Evolutionary conservation across 2,329 filamentous ascomycete genomes (phyloP).

Genomic region (Talaromyces amestolkiae): DNA sequence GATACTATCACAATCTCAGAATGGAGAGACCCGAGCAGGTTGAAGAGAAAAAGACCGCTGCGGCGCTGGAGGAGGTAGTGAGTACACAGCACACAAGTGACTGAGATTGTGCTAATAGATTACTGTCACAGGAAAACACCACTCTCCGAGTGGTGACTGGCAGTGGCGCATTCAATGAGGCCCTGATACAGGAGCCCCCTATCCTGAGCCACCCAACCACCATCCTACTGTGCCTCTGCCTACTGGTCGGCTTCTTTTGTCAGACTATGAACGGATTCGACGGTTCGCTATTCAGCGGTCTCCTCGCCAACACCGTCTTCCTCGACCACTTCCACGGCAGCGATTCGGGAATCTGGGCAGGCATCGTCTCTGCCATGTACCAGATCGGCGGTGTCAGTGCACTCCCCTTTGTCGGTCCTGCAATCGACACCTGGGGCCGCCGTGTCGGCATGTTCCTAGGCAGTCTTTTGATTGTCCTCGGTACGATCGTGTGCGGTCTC

Average conservation of each 20-base stretch:
- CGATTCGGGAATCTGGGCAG: slow-evolving; percentile 45
- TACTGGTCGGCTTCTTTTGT: slow-evolving; percentile 40
- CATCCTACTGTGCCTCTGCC: slow-evolving; percentile 8
- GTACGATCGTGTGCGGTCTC: slow-evolving; percentile 48
- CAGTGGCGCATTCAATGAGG: slow-evolving; percentile 14
- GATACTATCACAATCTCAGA: not conserved
- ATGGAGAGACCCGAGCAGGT: not conserved
- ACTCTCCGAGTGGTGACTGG: slow-evolving; percentile 8
- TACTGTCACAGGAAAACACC: slow-evolving; percentile 3
- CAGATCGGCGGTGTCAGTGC: slow-evolving; percentile 48
- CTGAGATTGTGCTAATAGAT: not conserved
- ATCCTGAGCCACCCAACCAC: slow-evolving; percentile 6
- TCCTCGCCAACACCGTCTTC: slow-evolving; percentile 50
- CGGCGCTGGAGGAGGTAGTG: not conserved
- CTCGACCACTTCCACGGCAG: slow-evolving; percentile 43
- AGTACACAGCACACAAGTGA: not conserved
- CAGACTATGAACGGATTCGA: slow-evolving; percentile 60
- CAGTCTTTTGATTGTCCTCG: slow-evolving; percentile 52
- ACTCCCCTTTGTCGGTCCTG: slow-evolving; percentile 48
- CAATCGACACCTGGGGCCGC: slow-evolving; percentile 51
- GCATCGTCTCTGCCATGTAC: slow-evolving; percentile 48
- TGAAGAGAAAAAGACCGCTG: not conserved
- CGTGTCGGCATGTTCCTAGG: slow-evolving; percentile 58
- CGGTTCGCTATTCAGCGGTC: slow-evolving; percentile 55
- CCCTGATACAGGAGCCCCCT: slow-evolving; percentile 15